Percentiles rank a stretch among this genome's conserved stretches.
Conservation (phyloP, 2,329 filamentous ascomycete genomes). For the Scedosporium aurantiacum region DNA sequence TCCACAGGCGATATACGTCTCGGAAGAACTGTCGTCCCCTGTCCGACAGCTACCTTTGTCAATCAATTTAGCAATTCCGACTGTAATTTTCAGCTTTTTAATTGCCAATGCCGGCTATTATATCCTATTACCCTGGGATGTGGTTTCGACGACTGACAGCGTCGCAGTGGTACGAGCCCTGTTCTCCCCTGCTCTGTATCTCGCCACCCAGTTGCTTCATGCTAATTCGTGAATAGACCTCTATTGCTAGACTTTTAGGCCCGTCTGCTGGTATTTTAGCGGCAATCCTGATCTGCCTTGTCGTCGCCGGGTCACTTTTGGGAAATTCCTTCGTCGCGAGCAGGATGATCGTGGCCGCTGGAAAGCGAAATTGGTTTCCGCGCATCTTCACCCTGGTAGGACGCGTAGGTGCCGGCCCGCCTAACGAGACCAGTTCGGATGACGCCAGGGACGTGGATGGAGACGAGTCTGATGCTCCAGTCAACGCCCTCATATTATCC, state of each 20-base stretch:
- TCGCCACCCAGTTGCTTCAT: not conserved
- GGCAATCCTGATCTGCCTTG: conserved; percentile 46
- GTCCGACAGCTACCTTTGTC: conserved; percentile 46
- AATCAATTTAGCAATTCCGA: conserved; percentile 49
- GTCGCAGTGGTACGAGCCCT: conserved; percentile 44
- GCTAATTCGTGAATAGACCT: conserved; percentile 29
- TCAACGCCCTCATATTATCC: conserved; percentile 42
- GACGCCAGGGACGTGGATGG: conserved; percentile 4
- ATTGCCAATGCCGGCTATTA: conserved; percentile 52
- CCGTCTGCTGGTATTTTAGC: conserved; percentile 39
- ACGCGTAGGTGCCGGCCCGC: conserved; percentile 21
- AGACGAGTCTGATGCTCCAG: conserved; percentile 33
- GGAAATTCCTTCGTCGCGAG: conserved; percentile 53
- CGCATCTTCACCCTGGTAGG: conserved; percentile 32
- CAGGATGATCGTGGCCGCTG: conserved; percentile 49
- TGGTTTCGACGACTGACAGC: conserved; percentile 47
- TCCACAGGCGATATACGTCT: conserved; percentile 40
- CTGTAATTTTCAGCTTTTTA: conserved; percentile 48
- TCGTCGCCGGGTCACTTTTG: conserved; percentile 50
- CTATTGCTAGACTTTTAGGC: conserved; percentile 43
- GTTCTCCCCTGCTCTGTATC: not conserved
- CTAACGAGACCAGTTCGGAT: conserved; percentile 3
- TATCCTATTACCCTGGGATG: conserved; percentile 47
- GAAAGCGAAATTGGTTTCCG: conserved; percentile 41
- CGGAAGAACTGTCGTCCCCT: conserved; percentile 39